phyloP scores from a whole-genome alignment of 2,329 filamentous ascomycete species.

The Nothopassalora personata region DNA sequence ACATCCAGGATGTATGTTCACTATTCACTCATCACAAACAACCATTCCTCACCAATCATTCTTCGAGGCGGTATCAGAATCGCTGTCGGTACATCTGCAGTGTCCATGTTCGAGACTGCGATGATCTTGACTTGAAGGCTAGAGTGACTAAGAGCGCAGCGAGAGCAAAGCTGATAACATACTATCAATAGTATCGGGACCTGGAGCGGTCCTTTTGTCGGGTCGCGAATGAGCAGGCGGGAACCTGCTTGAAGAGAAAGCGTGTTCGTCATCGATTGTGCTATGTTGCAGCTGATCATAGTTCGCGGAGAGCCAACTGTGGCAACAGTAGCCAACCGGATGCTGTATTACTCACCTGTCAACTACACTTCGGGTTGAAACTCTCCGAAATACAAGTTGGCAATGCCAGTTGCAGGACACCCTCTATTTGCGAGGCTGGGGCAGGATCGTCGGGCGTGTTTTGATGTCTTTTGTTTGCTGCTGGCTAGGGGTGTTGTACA shows the following conservation, averaged over 20 bases:
- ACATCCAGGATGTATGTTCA: too few relatives aligned
- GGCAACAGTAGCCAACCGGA: neutral
- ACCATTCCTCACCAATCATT: neutral
- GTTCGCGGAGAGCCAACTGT: constrained; percentile 5
- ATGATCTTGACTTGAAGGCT: neutral
- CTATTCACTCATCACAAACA: too few relatives aligned
- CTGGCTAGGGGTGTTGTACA: neutral
- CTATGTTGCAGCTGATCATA: neutral
- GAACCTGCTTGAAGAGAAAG: neutral
- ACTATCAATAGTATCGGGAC: neutral
- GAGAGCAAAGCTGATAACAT: neutral
- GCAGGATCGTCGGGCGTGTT: neutral
- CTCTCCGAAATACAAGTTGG: neutral
- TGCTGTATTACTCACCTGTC: constrained; percentile 9
- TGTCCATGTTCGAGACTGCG: neutral
- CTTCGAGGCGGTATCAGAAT: neutral
- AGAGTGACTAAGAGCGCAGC: neutral
- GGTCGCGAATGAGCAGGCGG: neutral
- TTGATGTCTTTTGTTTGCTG: neutral
- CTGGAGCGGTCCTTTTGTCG: neutral
- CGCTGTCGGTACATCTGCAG: neutral
- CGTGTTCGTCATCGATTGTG: neutral
- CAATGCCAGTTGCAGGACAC: constrained; percentile 4
- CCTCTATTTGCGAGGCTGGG: neutral
- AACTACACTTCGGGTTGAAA: neutral